Conservation (phyloP, 139 green algal genomes). For the Diplosphaera chodatii region DNA sequence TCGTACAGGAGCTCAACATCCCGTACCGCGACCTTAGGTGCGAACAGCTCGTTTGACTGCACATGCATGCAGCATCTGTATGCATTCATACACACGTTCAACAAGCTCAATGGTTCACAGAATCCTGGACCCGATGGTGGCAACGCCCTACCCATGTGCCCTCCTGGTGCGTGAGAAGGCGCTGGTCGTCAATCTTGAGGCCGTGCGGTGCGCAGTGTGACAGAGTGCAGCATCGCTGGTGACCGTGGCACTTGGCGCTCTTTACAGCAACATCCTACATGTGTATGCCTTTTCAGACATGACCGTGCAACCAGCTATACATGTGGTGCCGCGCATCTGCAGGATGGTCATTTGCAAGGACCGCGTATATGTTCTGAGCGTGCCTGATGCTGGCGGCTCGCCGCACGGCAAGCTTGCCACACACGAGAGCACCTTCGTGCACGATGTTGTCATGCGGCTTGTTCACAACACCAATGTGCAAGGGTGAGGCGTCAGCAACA, state of each 20-base stretch:
- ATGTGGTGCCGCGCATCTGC: no score
- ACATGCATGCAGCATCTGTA: background rate
- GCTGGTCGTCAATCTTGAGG: conserved; percentile 28
- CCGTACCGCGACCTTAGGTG: conserved; percentile 30
- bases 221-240: no score
- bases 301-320: no score
- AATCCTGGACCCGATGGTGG: background rate
- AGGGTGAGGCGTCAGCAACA: no score
- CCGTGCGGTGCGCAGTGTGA: conserved; percentile 13
- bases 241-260: no score
- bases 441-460: conserved; percentile 8
- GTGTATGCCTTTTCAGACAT: no score
- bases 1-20: conserved; percentile 27
- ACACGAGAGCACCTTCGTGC: conserved; percentile 7
- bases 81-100: no score
- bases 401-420: conserved; percentile 2
- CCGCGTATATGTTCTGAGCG: conserved; percentile 29
- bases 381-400: conserved; percentile 8
- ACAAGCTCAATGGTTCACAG: no score
- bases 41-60: no score
- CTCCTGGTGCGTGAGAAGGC: conserved; percentile 32
- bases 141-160: background rate
- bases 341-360: conserved; percentile 22
- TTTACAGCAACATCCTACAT: no score
- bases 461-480: background rate